Percentiles rank a stretch among this genome's conserved stretches.
Evolutionary conservation across 2,329 filamentous ascomycete species (phyloP).

Genomic region (Curvularia sp.): DNA sequence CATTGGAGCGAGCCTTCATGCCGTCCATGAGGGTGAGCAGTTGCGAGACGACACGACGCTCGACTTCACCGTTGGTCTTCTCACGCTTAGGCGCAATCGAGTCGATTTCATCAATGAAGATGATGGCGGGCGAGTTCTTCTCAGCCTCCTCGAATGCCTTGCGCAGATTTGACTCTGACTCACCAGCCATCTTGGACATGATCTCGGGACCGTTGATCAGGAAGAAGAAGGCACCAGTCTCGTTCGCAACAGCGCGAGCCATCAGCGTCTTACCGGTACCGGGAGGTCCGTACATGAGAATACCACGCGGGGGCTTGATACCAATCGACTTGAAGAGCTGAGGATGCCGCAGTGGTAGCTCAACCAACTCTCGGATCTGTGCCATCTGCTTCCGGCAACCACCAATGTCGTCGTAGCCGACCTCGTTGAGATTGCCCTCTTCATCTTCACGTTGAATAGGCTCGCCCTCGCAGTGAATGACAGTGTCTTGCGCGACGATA

Average conservation of each 20-base stretch:
- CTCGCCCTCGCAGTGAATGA: constrained; percentile 98
- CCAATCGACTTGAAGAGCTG: constrained; percentile 99
- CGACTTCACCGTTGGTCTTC: constrained; percentile 98
- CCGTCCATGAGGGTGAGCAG: constrained; percentile 98
- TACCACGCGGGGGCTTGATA: constrained; percentile 98
- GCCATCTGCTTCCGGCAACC: constrained; percentile 99
- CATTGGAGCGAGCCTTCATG: constrained; percentile 99
- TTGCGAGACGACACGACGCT: constrained; percentile 97
- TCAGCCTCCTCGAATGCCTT: constrained; percentile 99
- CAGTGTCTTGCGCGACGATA: constrained; percentile 97
- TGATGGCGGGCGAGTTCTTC: constrained; percentile 99
- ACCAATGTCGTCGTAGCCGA: constrained; percentile 99
- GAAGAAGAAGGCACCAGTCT: constrained; percentile 99
- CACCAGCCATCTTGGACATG: constrained; percentile 99
- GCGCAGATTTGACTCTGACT: constrained; percentile 96
- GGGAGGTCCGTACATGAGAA: constrained; percentile 90
- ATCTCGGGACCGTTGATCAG: constrained; percentile 99
- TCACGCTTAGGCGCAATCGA: constrained; percentile 99
- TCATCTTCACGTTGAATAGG: constrained; percentile 97
- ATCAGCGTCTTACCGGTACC: constrained; percentile 99
- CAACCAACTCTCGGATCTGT: constrained; percentile 97
- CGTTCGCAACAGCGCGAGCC: constrained; percentile 98
- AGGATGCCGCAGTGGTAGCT: constrained; percentile 93
- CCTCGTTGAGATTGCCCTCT: constrained; percentile 98
- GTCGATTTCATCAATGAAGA: constrained; percentile 99